Conservation (phyloP, 768 basidiomycete species). For the Candolleomyces eurysporus region DNA sequence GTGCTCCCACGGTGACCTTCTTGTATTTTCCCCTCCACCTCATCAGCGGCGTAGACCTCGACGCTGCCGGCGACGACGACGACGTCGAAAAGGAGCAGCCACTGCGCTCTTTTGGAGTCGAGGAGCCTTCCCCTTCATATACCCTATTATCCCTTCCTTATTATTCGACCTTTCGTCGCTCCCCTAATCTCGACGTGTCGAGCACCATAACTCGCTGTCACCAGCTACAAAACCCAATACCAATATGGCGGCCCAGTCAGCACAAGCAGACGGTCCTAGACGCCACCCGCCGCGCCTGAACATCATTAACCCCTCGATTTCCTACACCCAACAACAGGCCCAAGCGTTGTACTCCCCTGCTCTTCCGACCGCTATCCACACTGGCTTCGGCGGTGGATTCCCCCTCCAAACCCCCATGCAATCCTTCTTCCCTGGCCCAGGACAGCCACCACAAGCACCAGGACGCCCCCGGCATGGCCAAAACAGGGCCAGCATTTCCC, state of each 20-base stretch:
- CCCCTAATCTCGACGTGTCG: constrained; percentile 3
- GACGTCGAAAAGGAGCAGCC: neutral
- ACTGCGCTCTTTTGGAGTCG: neutral
- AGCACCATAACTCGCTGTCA: neutral
- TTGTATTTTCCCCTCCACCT: neutral
- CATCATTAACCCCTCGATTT: constrained; percentile 4
- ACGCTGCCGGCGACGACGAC: constrained; percentile 4
- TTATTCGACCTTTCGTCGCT: neutral
- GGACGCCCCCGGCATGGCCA: constrained; percentile 44
- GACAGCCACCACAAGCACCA: constrained; percentile 47
- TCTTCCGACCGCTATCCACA: constrained; percentile 57
- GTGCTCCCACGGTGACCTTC: constrained; percentile 4
- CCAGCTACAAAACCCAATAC: neutral
- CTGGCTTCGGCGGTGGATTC: constrained; percentile 46
- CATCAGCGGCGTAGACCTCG: neutral
- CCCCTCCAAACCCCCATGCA: constrained; percentile 75
- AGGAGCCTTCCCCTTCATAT: neutral
- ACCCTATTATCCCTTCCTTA: neutral
- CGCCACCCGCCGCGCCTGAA: constrained; percentile 3
- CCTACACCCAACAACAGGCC: constrained; percentile 45
- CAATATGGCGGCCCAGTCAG: neutral
- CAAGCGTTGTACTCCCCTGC: constrained; percentile 64
- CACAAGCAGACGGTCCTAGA: neutral
- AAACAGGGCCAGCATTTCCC: constrained; percentile 52
- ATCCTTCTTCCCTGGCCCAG: constrained; percentile 54